phyloP scores from a whole-genome alignment of 2,329 filamentous ascomycete species.

The Chalaropsis ovoidea region DNA sequence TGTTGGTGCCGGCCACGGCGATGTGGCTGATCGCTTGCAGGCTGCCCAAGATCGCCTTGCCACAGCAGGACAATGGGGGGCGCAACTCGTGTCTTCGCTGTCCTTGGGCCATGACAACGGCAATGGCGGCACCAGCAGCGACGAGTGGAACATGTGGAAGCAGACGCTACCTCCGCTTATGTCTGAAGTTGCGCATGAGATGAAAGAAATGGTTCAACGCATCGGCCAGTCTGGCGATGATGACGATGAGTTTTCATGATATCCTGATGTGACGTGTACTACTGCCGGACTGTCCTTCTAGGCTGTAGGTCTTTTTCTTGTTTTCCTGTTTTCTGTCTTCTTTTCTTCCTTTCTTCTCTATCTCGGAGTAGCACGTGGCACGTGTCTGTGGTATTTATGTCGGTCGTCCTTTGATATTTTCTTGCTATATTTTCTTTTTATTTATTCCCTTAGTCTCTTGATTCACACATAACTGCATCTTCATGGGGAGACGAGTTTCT shows the following conservation, averaged over 20 bases:
- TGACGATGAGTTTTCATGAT: slow-evolving; percentile 42
- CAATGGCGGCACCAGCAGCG: slow-evolving; percentile 39
- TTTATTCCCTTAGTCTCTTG: slow-evolving; percentile 16
- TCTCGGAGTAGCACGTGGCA: slow-evolving; percentile 4
- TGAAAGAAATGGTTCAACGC: slow-evolving; percentile 56
- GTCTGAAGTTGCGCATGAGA: slow-evolving; percentile 76
- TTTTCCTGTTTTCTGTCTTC: not conserved
- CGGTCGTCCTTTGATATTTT: not conserved
- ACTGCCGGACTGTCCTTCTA: slow-evolving; percentile 8
- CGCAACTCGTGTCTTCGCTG: slow-evolving; percentile 40
- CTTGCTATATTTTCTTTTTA: slow-evolving; percentile 10
- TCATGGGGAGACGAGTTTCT: slow-evolving; percentile 9
- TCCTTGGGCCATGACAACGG: not conserved
- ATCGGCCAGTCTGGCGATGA: slow-evolving; percentile 34
- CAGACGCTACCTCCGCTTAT: slow-evolving; percentile 69
- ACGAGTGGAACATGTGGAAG: slow-evolving; percentile 54
- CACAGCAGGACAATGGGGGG: slow-evolving; percentile 51
- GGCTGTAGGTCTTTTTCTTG: not conserved
- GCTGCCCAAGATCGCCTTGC: slow-evolving; percentile 56
- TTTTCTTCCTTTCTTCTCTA: not conserved
- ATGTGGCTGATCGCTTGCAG: slow-evolving; percentile 47
- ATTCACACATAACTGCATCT: not conserved
- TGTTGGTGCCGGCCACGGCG: slow-evolving; percentile 44
- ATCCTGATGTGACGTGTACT: slow-evolving; percentile 10
- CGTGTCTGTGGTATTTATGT: slow-evolving; percentile 6